Evolutionary conservation across 257 asterid genomes (phyloP), one percentile per base, ranked within the genome.

Genomic region (Solanum pimpinellifolium): DNA sequence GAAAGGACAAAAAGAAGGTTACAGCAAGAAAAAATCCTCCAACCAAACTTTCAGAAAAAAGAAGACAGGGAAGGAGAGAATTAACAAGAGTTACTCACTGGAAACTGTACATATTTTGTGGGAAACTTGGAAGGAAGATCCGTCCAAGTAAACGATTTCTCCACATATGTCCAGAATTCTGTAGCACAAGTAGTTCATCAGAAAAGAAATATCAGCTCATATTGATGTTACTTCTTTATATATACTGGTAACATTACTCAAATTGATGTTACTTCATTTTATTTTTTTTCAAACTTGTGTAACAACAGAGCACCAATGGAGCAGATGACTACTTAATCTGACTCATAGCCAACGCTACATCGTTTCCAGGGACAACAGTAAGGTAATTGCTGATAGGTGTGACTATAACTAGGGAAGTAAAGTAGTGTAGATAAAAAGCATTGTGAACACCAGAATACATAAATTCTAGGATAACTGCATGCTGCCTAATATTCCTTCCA

Each of bases 111-210:
- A 83, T 96, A 94, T 96, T 97, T 97, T 31, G 99, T 96, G 2
- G 99, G 99, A 88, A 97, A 97, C 90, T 96, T 95, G 90, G 99
- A 97, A 87, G 99, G 98, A 89, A 93, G 94, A 89, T 96, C 99
- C 4, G 96, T 94, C 99, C 99, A 97, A 37, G 99, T 97, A 94
- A 96, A 97, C 41, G 99, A 97, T 91, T 95, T 92, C 94, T 97
- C 99, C 75, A 97, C 98, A 35, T 96, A 94, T 42, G 99, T 91
- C 99, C 99, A 97, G 90, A 97, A 97, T 86, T 97, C 99, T 97
- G 97, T 91, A 90, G 83, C 84, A 88, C 83, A 70, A 65, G 59
- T 31, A 89, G 47, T 20, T 23, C 65, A 86, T 46, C 52, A 85
- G 69, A 29, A 49, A 49, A 49, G 85, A 81, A 49, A 18, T 10